phyloP scores from a whole-genome alignment of 441 rosid genomes.

The Breynia disticha region DNA sequence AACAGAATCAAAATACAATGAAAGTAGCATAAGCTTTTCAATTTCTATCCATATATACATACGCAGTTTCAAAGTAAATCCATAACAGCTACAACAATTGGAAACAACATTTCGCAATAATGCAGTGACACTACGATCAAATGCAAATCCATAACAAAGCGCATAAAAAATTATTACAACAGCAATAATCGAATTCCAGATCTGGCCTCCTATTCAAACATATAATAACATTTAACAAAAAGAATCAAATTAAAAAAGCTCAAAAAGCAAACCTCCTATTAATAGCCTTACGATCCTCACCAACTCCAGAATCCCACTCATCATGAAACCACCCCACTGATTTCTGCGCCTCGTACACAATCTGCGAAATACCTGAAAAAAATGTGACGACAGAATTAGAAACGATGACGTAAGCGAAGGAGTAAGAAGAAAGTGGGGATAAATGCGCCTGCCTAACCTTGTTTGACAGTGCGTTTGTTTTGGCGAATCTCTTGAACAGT shows the following conservation, averaged over 20 bases:
- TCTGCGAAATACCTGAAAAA: constrained; percentile 48
- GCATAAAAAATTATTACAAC: too few species aligned
- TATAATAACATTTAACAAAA: neutral
- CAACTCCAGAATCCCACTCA: constrained; percentile 43
- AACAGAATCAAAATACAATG: neutral
- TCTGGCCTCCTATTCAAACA: neutral
- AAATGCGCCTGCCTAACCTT: too few species aligned
- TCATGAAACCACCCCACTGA: constrained; percentile 74
- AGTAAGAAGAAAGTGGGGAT: too few species aligned
- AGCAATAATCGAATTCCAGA: neutral
- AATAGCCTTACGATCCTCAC: constrained; percentile 13
- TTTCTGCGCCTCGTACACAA: constrained; percentile 68
- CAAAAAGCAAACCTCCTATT: constrained; percentile 31
- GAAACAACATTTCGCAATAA: neutral
- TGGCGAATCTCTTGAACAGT: constrained; percentile 79
- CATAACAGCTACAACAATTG: neutral
- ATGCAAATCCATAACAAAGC: too few species aligned
- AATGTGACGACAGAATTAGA: neutral
- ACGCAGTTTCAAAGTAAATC: neutral
- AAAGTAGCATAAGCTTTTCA: neutral
- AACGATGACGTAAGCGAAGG: neutral
- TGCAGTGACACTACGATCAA: too few species aligned
- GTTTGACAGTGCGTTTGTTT: constrained; percentile 68
- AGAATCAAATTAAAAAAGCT: neutral
- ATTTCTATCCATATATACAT: neutral